These are phyloP conservation scores for Xylariaceae sp. DNA, from an alignment of 2,329 filamentous ascomycete genomes.

Conservation along the genomic window DNA sequence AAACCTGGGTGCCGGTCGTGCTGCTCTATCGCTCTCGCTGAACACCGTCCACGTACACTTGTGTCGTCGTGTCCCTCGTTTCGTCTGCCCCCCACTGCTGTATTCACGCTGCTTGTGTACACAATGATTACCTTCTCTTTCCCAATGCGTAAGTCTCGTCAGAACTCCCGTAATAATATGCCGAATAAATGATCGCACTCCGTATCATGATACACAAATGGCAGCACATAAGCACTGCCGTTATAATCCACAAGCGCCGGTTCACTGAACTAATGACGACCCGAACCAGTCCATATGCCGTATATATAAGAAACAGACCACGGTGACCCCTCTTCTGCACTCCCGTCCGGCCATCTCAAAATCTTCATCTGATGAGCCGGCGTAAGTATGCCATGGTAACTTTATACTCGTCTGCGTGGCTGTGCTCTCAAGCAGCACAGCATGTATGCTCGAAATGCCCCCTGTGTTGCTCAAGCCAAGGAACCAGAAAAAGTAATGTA, in stretches of 20 bases:
- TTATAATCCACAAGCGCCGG: conserved; percentile 10
- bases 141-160: background rate
- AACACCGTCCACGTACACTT: background rate
- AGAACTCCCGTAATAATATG: conserved; percentile 16
- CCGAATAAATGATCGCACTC: background rate
- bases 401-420: conserved; percentile 1
- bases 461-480: background rate
- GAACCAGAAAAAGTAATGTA: conserved; percentile 7
- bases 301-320: conserved; percentile 1
- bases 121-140: conserved; percentile 2
- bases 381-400: background rate
- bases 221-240: background rate
- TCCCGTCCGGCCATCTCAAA: background rate
- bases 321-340: background rate
- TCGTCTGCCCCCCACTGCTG: background rate
- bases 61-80: background rate
- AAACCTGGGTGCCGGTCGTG: background rate
- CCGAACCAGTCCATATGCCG: background rate
- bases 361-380: background rate
- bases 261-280: background rate
- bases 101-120: background rate
- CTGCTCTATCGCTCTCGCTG: background rate
- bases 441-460: background rate
- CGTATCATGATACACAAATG: conserved; percentile 17
- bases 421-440: background rate